phyloP scores from a whole-genome alignment of 176 grass and related monocot genomes.

The Oropetium thomaeum region DNA sequence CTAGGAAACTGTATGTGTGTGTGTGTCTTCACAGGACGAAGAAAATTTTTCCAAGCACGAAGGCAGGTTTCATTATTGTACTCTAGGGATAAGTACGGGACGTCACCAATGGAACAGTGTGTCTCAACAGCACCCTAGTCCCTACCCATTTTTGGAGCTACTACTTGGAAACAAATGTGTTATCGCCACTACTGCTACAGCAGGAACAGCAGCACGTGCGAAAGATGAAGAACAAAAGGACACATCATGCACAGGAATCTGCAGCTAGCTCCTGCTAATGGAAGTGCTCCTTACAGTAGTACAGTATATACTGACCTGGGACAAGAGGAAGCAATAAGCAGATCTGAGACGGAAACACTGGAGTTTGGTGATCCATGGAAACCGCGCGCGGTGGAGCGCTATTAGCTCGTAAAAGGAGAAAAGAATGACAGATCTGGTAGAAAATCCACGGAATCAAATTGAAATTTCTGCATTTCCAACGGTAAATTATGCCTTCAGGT shows the following conservation, averaged over 20 bases:
- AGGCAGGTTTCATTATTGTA: not conserved
- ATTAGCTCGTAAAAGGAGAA: not conserved
- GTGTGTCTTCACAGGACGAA: not conserved
- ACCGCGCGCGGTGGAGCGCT: not conserved
- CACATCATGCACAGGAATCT: slow-evolving; percentile 38
- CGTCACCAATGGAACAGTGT: slow-evolving; percentile 37
- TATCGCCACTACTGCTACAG: not conserved
- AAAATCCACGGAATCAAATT: not conserved
- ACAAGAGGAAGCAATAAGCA: slow-evolving; percentile 12
- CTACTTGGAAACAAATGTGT: slow-evolving; percentile 1
- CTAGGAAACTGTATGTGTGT: too few species aligned
- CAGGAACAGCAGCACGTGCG: slow-evolving; percentile 25
- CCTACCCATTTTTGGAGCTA: slow-evolving; percentile 15
- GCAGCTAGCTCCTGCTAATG: slow-evolving; percentile 1
- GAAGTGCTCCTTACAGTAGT: not conserved
- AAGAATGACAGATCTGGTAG: slow-evolving; percentile 7
- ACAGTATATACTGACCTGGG: not conserved
- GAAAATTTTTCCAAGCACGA: not conserved
- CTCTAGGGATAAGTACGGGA: slow-evolving; percentile 27
- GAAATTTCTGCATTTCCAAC: not conserved
- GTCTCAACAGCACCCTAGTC: slow-evolving; percentile 31
- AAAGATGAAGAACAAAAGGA: slow-evolving; percentile 27
- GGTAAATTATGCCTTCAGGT: not conserved
- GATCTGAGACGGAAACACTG: slow-evolving; percentile 3
- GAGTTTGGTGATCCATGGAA: not conserved